Base-by-base conservation (phyloP, 2,329 filamentous ascomycete genomes). In the Diaporthe aspalathi region DNA sequence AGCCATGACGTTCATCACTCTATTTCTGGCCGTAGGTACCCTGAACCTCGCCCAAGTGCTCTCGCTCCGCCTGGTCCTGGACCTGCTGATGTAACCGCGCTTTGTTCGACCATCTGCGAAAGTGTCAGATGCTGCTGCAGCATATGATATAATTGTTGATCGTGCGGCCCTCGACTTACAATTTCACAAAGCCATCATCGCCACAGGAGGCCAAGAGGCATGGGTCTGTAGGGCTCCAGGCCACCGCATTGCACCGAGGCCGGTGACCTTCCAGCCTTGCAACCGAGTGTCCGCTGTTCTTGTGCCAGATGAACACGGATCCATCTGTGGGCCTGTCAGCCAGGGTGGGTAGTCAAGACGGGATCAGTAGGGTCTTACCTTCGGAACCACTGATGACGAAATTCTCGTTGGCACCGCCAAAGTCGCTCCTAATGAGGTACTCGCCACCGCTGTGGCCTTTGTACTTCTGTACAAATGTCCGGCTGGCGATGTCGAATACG, bases 361-460 rank as follows among this genome's bases (percentile, higher is more conserved):
- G 20, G 24, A 17, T 17, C 16, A 9, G 5, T 0, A 8, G 2
- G 7, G 43, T 76, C 85, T 77, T 83, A 94, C 94, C 93, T 87
- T 98, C 94, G 77, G 94, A 97, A 14, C 96, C 96, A 77, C 93
- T 95, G 35, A 97, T 86, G 12, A 98, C 92, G 80, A 98, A 98
- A 79, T 92, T 95, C 82, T 98, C 94, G 71, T 93, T 92, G 1
- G 95, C 95, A 40, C 96, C 96, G 22, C 96, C 96, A 81, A 98
- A 96, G 0, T 87, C 85, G 76, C 91, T 93, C 65, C 95, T 88
- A 72, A 99, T 97, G 69, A 98, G 88, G 78, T 86, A 97, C 2
- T 92, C 84, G 68, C 90, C 91, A 73, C 94, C 93, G 53, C 87
- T 88, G 73, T 95, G 92, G 0, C 94, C 95, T 20, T 89, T 85